These are phyloP conservation scores for Leccinum fuscescens DNA, from an alignment of 1,284 basidiomycete species.

Conservation along the genomic window DNA sequence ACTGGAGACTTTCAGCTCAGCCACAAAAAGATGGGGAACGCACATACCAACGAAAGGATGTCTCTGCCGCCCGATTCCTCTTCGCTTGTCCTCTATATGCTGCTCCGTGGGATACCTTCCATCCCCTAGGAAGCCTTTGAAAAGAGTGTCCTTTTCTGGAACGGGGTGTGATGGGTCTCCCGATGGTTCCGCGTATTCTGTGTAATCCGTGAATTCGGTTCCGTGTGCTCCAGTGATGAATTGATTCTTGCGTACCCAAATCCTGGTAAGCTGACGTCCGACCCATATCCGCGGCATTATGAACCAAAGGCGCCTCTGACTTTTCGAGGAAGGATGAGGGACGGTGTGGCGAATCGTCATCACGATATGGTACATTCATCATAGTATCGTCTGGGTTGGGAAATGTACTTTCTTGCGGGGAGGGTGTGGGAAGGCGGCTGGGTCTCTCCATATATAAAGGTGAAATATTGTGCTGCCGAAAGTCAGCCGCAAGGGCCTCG, in stretches of 20 bases:
- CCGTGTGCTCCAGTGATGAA: not conserved
- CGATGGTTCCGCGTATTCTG: conserved; percentile 63
- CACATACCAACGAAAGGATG: conserved; percentile 70
- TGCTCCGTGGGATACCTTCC: conserved; percentile 74
- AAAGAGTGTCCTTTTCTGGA: conserved; percentile 39
- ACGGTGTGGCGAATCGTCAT: conserved; percentile 24
- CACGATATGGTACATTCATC: conserved; percentile 24
- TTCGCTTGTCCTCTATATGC: conserved; percentile 80
- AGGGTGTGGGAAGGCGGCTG: conserved; percentile 17
- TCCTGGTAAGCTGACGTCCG: conserved; percentile 46
- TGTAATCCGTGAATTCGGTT: not conserved
- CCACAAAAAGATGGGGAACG: not conserved
- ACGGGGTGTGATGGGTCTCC: conserved; percentile 22
- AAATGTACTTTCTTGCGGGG: conserved; percentile 7
- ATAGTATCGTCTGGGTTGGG: conserved; percentile 3
- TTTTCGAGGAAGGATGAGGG: conserved; percentile 33
- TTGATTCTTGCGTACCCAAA: conserved; percentile 44
- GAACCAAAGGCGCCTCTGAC: conserved; percentile 42
- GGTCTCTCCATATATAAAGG: conserved; percentile 10
- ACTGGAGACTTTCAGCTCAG: conserved; percentile 39
- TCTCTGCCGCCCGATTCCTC: conserved; percentile 79
- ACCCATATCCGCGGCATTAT: conserved; percentile 43
- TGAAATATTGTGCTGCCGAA: conserved; percentile 21
- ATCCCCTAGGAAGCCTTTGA: conserved; percentile 41
- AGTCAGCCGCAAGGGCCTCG: conserved; percentile 29